A percentile compares a stretch with the other conserved stretches of the same genome.
Evolutionary conservation across 139 green algal species (phyloP).

Genomic region (Edaphochlamys debaryana): DNA sequence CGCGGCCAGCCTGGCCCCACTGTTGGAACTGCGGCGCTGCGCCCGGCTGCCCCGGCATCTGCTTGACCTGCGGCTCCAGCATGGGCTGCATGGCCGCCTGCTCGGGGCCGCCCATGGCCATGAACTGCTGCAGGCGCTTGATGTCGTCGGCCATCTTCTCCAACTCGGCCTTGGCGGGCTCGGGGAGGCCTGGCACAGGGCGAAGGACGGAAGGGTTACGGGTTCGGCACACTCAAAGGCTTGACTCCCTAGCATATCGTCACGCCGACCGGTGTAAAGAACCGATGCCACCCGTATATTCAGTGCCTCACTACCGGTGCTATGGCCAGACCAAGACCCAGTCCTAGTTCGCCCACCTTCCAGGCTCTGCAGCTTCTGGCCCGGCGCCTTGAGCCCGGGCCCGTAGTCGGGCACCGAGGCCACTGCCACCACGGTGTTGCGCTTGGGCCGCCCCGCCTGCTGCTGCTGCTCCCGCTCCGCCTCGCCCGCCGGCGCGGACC

Average conservation of each 20-base stretch:
- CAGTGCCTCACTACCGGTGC: no score
- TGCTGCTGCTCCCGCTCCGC: neutral
- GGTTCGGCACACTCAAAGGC: no score
- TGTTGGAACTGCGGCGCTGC: neutral
- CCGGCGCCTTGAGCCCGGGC: neutral
- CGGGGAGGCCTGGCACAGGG: slow-evolving; percentile 21
- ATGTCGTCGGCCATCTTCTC: slow-evolving; percentile 13
- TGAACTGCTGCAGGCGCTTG: neutral
- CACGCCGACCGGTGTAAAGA: no score
- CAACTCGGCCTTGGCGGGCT: slow-evolving; percentile 16
- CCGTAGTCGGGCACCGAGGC: neutral
- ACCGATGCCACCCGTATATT: no score
- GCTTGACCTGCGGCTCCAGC: neutral
- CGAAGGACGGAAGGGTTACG: no score
- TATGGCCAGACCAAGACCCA: no score
- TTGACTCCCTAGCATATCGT: no score
- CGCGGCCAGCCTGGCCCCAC: slow-evolving; percentile 27
- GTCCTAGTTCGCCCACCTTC: no score
- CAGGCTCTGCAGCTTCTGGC: no score
- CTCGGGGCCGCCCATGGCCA: neutral
- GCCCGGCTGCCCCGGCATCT: neutral
- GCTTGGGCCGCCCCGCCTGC: neutral
- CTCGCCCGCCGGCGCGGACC: neutral
- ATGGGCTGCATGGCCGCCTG: neutral
- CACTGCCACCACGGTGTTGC: neutral